These are phyloP conservation scores for Excoecaria cochinchinensis DNA, from an alignment of 345 rosid species.

Conservation along the genomic window DNA sequence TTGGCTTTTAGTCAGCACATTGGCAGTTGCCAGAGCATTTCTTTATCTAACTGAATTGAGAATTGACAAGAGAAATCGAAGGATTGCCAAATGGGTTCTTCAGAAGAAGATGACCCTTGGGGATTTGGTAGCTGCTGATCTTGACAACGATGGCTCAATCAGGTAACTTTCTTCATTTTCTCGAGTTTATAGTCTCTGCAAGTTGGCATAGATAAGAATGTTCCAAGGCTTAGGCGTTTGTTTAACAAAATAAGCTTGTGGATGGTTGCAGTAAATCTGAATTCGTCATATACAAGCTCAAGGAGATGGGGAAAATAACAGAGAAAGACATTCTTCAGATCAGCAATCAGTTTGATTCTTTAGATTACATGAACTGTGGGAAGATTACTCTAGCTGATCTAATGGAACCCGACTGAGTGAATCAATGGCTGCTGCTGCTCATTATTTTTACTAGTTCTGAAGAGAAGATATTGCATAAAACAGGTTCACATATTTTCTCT, in stretches of 20 bases:
- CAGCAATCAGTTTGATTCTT: slow-evolving; percentile 48
- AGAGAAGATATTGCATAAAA: no score
- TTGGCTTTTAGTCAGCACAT: slow-evolving; percentile 58
- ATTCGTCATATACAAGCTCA: slow-evolving; percentile 65
- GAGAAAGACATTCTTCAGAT: slow-evolving; percentile 58
- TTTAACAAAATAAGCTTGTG: not conserved
- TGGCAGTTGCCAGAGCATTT: slow-evolving; percentile 69
- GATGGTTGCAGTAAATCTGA: slow-evolving; percentile 62
- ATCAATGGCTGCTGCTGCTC: not conserved
- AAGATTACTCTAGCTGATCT: slow-evolving; percentile 57
- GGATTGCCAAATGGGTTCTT: slow-evolving; percentile 61
- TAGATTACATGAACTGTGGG: slow-evolving; percentile 47
- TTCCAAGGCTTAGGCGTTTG: not conserved
- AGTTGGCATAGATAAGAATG: no score
- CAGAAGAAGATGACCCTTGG: slow-evolving; percentile 62
- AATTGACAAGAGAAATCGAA: slow-evolving; percentile 56
- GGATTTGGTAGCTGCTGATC: slow-evolving; percentile 69
- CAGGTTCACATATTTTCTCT: no score
- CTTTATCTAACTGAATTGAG: slow-evolving; percentile 53
- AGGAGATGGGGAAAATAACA: slow-evolving; percentile 69
- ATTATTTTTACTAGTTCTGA: no score
- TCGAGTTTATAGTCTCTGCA: not conserved
- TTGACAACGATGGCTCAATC: slow-evolving; percentile 64
- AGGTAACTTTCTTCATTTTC: slow-evolving; percentile 42
- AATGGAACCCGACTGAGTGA: slow-evolving; percentile 30